A percentile compares a stretch with the other conserved stretches of the same genome.
phyloP scores from a whole-genome alignment of 805 yeast genomes.

The Tetrapisispora nanseiensis region DNA sequence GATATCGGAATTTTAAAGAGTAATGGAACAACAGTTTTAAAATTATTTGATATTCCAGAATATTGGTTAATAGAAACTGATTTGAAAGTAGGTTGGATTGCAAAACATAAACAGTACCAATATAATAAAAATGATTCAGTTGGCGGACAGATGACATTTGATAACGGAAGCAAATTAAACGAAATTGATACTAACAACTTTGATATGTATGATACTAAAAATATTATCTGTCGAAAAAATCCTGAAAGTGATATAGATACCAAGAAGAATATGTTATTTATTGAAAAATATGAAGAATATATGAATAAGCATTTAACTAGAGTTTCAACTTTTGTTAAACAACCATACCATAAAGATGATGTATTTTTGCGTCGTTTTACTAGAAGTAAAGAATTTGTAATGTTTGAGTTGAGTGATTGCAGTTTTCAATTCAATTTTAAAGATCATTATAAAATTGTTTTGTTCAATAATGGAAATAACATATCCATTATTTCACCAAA shows the following conservation, averaged over 20 bases:
- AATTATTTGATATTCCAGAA: conserved; percentile 52
- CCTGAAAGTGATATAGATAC: conserved; percentile 26
- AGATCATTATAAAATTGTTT: conserved; percentile 83
- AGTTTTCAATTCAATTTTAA: conserved; percentile 89
- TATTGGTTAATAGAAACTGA: conserved; percentile 54
- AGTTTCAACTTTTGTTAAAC: conserved; percentile 47
- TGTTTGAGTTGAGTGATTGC: conserved; percentile 91
- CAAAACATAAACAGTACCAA: conserved; percentile 34
- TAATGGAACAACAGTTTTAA: conserved; percentile 72
- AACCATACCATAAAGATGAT: conserved; percentile 47
- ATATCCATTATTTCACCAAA: conserved; percentile 75
- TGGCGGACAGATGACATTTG: too few relatives aligned
- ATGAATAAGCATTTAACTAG: conserved; percentile 86
- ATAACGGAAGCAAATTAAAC: too few relatives aligned
- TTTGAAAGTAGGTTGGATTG: conserved; percentile 43
- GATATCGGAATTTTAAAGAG: conserved; percentile 86
- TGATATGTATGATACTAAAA: too few relatives aligned
- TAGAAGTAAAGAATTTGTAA: conserved; percentile 67
- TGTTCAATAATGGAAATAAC: conserved; percentile 64
- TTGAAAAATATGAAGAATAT: conserved; percentile 80
- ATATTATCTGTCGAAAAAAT: too few relatives aligned
- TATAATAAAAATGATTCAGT: too few relatives aligned
- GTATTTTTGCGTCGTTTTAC: conserved; percentile 76
- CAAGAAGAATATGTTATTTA: conserved; percentile 69
- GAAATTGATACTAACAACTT: too few relatives aligned